phyloP scores from a whole-genome alignment of 768 basidiomycete species.

The Rhizopogon roseolus region DNA sequence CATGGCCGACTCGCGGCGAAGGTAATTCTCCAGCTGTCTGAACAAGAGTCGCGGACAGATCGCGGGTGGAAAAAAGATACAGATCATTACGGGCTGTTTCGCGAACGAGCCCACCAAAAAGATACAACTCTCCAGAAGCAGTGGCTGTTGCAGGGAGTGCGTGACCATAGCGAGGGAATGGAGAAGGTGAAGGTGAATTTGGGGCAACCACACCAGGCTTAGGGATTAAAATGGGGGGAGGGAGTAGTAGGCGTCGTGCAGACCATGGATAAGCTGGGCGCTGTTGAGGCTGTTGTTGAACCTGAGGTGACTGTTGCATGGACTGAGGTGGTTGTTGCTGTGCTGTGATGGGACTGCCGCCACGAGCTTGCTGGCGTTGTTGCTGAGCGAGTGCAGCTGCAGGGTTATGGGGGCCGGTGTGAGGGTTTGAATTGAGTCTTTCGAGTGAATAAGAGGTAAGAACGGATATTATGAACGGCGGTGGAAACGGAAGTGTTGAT shows the following conservation, averaged over 20 bases:
- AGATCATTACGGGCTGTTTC: conserved; percentile 90
- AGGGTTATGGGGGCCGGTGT: conserved; percentile 18
- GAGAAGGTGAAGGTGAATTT: conserved; percentile 71
- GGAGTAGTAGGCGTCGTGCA: conserved; percentile 63
- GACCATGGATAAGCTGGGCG: conserved; percentile 82
- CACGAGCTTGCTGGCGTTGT: conserved; percentile 33
- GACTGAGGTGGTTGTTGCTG: conserved; percentile 22
- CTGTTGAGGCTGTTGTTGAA: conserved; percentile 29
- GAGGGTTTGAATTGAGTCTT: conserved; percentile 18
- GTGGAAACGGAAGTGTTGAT: neutral
- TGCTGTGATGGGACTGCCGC: conserved; percentile 22
- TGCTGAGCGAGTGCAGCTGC: conserved; percentile 24
- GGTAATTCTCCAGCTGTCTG: conserved; percentile 90
- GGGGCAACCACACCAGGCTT: conserved; percentile 64
- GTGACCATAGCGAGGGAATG: conserved; percentile 96
- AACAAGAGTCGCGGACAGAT: conserved; percentile 74
- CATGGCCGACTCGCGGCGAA: conserved; percentile 91
- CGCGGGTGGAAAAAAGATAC: conserved; percentile 80
- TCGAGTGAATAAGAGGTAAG: neutral
- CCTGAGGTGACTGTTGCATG: conserved; percentile 26
- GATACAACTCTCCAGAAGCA: conserved; percentile 83
- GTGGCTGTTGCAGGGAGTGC: conserved; percentile 79
- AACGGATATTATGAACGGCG: neutral
- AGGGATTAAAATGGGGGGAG: conserved; percentile 58
- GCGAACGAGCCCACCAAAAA: conserved; percentile 95